Conservation (phyloP, 2,329 filamentous ascomycete species). For the Pseudogymnoascus sp. region DNA sequence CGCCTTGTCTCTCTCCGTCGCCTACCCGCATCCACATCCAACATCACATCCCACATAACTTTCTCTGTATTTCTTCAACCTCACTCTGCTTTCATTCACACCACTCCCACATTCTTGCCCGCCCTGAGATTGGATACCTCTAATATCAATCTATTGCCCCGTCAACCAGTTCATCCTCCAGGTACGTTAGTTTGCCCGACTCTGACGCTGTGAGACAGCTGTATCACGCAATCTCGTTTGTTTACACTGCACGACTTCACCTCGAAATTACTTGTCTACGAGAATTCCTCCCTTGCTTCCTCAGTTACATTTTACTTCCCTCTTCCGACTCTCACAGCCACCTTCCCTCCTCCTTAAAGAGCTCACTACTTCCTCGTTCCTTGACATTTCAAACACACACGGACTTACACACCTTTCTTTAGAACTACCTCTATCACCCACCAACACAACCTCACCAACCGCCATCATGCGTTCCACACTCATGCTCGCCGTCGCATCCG, state of each 20-base stretch:
- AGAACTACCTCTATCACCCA: background rate
- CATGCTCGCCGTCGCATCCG: background rate
- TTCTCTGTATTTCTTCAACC: background rate
- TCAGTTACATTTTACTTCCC: background rate
- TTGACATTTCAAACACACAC: background rate
- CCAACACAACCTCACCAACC: background rate
- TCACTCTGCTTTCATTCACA: background rate
- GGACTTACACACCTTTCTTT: background rate
- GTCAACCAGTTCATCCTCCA: background rate
- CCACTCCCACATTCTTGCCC: background rate
- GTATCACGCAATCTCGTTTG: background rate
- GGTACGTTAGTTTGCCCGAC: background rate
- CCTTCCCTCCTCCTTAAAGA: background rate
- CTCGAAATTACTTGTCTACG: background rate
- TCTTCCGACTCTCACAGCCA: background rate
- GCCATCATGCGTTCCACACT: background rate
- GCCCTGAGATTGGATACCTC: background rate
- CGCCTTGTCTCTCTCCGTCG: background rate
- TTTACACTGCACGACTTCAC: background rate
- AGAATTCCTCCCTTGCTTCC: background rate
- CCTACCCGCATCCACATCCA: background rate
- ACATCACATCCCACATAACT: background rate
- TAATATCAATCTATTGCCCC: background rate
- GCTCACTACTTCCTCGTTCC: background rate
- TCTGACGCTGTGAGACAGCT: background rate